Conservation (phyloP, 306 rosid species). For the Acacia acuminata region DNA sequence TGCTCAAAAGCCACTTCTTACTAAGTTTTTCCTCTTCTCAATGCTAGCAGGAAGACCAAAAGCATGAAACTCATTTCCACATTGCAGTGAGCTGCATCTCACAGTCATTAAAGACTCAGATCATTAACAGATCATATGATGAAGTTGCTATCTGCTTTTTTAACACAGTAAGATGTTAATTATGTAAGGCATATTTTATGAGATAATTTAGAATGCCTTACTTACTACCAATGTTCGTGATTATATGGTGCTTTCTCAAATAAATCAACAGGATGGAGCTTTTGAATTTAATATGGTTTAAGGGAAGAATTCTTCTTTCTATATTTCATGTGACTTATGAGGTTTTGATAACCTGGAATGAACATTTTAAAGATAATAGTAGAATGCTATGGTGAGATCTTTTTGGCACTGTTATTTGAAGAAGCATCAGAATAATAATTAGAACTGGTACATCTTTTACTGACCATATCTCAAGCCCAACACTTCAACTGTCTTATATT, state of each 20-base stretch:
- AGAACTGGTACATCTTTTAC: no score
- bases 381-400: neutral
- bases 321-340: neutral
- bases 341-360: neutral
- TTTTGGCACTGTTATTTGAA: neutral
- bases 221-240: neutral
- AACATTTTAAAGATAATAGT: neutral
- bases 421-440: neutral
- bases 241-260: neutral
- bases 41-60: conserved; percentile 45
- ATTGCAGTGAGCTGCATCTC: conserved; percentile 70
- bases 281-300: neutral
- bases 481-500: neutral
- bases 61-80: conserved; percentile 68
- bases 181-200: conserved; percentile 1
- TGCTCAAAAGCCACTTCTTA: neutral
- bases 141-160: conserved; percentile 93
- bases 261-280: neutral
- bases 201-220: neutral
- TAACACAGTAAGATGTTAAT: conserved; percentile 64
- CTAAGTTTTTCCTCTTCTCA: neutral
- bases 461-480: neutral
- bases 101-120: conserved; percentile 63
- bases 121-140: conserved; percentile 73
- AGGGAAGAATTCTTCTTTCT: neutral